These are phyloP conservation scores for Leccinum insolens DNA, from an alignment of 1,284 basidiomycete genomes.

Conservation along the genomic window DNA sequence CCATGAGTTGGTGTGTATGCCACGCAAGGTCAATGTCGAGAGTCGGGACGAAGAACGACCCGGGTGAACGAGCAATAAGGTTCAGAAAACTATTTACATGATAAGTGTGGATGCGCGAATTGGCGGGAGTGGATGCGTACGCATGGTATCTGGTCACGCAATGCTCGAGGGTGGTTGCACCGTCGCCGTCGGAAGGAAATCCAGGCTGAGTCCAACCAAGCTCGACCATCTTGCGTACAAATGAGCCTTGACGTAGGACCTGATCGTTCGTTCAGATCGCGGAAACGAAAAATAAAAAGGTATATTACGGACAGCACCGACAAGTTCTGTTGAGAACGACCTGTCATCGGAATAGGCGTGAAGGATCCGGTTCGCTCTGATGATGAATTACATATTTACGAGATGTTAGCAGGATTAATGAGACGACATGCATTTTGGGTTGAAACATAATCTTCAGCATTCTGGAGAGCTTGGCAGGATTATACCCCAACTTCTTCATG, in stretches of 20 bases:
- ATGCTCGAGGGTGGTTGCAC: constrained; percentile 38
- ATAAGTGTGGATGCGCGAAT: neutral
- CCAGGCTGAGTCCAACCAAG: constrained; percentile 52
- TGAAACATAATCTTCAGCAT: neutral
- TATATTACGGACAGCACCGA: constrained; percentile 47
- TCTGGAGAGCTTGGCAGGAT: neutral
- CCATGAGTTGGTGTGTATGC: constrained; percentile 48
- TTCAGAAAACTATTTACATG: constrained; percentile 38
- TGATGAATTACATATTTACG: neutral
- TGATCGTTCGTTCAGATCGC: constrained; percentile 15
- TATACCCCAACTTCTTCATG: constrained; percentile 1
- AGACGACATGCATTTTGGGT: neutral
- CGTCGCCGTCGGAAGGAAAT: constrained; percentile 40
- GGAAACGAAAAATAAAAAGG: neutral
- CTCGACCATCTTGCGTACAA: constrained; percentile 54
- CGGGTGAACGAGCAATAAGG: constrained; percentile 37
- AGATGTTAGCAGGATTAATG: neutral
- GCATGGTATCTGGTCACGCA: constrained; percentile 46
- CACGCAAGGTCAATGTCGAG: constrained; percentile 49
- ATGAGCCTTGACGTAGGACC: constrained; percentile 59
- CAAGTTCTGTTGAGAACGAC: constrained; percentile 54
- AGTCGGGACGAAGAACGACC: constrained; percentile 46
- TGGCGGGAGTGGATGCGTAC: constrained; percentile 22
- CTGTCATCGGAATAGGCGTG: constrained; percentile 49
- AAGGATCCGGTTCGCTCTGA: constrained; percentile 39